A percentile compares a stretch with the other conserved stretches of the same genome.
Evolutionary conservation across 768 basidiomycete species (phyloP).

Genomic region (Inosperma sp.): DNA sequence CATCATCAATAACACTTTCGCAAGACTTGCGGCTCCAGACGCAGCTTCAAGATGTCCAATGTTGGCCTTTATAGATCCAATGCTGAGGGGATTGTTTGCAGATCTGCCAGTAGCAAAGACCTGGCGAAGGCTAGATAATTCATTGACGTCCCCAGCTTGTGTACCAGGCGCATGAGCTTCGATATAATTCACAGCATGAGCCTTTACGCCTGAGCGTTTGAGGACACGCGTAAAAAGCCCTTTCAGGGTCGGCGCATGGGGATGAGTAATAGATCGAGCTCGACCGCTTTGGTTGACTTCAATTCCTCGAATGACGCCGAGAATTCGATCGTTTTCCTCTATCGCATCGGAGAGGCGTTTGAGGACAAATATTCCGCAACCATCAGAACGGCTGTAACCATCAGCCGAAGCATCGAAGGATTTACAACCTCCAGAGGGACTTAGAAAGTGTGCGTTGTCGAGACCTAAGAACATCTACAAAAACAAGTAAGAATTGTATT

Average conservation of each 20-base stretch:
- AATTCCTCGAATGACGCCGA: conserved; percentile 63
- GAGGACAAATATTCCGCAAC: conserved; percentile 65
- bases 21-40: conserved; percentile 66
- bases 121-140: conserved; percentile 56
- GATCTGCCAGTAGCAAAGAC: conserved; percentile 45
- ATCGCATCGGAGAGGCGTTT: conserved; percentile 67
- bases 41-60: conserved; percentile 75
- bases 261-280: conserved; percentile 67
- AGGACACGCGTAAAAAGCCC: conserved; percentile 50
- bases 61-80: conserved; percentile 69
- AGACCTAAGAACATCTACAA: conserved; percentile 71
- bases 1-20: conserved; percentile 69
- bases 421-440: conserved; percentile 62
- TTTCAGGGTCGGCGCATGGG: conserved; percentile 59
- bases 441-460: conserved; percentile 65
- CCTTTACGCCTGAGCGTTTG: conserved; percentile 38
- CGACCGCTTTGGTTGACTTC: conserved; percentile 71
- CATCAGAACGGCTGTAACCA: conserved; percentile 74
- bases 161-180: conserved; percentile 78
- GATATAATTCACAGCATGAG: conserved; percentile 51
- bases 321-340: conserved; percentile 60
- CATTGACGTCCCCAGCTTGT: conserved; percentile 64
- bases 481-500: not conserved
- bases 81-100: conserved; percentile 48
- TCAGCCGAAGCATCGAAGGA: conserved; percentile 69